Evolutionary conservation across 2,329 filamentous ascomycete species (phyloP).

Genomic region (Ambrosiella beaveri): DNA sequence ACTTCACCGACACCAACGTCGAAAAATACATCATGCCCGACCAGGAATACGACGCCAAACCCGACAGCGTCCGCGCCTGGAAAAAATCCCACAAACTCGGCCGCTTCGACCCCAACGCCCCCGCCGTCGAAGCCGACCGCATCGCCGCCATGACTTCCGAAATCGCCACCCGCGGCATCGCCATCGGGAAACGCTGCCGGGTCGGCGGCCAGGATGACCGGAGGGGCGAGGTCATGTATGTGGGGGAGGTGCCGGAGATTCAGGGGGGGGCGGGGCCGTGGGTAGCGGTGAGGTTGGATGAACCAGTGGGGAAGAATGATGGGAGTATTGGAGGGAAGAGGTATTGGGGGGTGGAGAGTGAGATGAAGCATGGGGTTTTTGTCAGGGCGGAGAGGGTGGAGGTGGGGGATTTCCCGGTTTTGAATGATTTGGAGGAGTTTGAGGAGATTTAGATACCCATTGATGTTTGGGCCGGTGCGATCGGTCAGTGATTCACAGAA

Average conservation of each 20-base stretch:
- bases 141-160: slow-evolving; percentile 51
- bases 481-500: background rate
- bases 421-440: slow-evolving; percentile 62
- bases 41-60: slow-evolving; percentile 68
- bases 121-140: slow-evolving; percentile 55
- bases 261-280: slow-evolving; percentile 45
- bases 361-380: slow-evolving; percentile 58
- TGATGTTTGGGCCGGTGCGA: no score
- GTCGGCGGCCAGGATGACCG: slow-evolving; percentile 50
- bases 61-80: slow-evolving; percentile 83
- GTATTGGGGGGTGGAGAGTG: slow-evolving; percentile 51
- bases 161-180: slow-evolving; percentile 50
- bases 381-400: slow-evolving; percentile 64
- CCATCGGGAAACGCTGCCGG: slow-evolving; percentile 44
- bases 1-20: slow-evolving; percentile 67
- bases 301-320: slow-evolving; percentile 70
- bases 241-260: slow-evolving; percentile 60
- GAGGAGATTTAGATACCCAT: slow-evolving; percentile 41
- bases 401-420: slow-evolving; percentile 51
- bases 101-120: slow-evolving; percentile 77
- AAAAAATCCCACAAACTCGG: slow-evolving; percentile 93
- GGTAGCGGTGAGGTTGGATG: slow-evolving; percentile 60
- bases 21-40: slow-evolving; percentile 83
- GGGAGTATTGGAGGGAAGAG: slow-evolving; percentile 49
- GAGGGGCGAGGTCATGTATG: slow-evolving; percentile 52